Conservation (phyloP, 371 early-diverging fungal species). For the Funneliformis caledonium region DNA sequence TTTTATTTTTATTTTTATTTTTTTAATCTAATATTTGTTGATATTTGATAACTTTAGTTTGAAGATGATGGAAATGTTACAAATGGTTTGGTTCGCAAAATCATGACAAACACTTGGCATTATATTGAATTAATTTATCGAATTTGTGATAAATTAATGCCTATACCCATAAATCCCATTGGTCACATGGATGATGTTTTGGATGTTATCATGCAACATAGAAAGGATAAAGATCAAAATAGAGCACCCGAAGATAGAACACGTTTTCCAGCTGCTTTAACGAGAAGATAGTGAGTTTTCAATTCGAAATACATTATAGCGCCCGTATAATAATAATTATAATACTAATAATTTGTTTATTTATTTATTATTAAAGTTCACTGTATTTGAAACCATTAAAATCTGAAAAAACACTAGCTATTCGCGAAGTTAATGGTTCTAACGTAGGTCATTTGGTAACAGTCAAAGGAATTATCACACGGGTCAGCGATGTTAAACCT, state of each 20-base stretch:
- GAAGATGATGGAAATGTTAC: neutral
- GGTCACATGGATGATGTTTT: conserved; percentile 79
- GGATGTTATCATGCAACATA: conserved; percentile 89
- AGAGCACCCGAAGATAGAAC: conserved; percentile 54
- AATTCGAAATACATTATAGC: neutral
- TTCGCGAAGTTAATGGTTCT: conserved; percentile 86
- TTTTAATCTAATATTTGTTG: neutral
- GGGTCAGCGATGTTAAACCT: conserved; percentile 97
- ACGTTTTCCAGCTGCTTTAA: conserved; percentile 80
- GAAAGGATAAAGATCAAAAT: conserved; percentile 73
- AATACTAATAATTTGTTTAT: conserved; percentile 1
- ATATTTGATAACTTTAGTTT: conserved; percentile 40
- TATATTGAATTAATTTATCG: conserved; percentile 80
- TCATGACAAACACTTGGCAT: conserved; percentile 82
- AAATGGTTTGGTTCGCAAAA: conserved; percentile 52
- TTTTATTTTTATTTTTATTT: neutral
- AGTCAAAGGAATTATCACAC: conserved; percentile 95
- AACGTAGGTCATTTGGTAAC: conserved; percentile 90
- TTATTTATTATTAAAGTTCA: conserved; percentile 56
- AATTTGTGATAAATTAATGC: conserved; percentile 79
- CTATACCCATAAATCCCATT: conserved; percentile 66
- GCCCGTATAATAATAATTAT: neutral
- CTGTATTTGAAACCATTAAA: conserved; percentile 84
- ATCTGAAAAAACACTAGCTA: conserved; percentile 68
- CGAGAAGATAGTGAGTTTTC: conserved; percentile 80